Evolutionary conservation across 371 early-diverging fungal species (phyloP), one percentile per base, ranked within the genome.

Genomic region (Amoeboaphelidium protococcarum): DNA sequence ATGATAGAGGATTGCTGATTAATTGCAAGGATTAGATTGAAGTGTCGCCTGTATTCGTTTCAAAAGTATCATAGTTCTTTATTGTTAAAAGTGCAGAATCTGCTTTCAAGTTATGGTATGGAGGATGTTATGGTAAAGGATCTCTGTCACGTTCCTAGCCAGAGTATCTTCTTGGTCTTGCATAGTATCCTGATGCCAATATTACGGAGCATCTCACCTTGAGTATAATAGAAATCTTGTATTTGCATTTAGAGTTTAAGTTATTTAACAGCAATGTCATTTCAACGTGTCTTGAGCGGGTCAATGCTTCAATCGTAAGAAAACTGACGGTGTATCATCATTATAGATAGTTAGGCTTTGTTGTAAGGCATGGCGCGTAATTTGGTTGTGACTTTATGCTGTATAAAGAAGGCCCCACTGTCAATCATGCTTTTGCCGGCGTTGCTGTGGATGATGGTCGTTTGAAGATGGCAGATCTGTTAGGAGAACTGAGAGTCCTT

Each of bases 121-220:
- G 64, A 23, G 86, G 86, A 0, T 76, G 67, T 50, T 85, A 78
- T 65, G 86, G 85, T 27, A 87, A 87, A 55, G 88, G 82, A 2
- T 66, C 69, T 2, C 61, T 87, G 13, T 82, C 83, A 2, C 56
- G 88, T 40, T 71, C 82, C 45, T 70, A 80, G 22, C 73, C 84
- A 2, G 53, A 57, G 41, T 44, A 48, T 40, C 57, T 68, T 27
- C 57, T 52, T n/a, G 4, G 24, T 2, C 22, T 42, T 0, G 26
- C 6, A 24, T 26, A 26, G 50, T 20, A 20, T 42, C 25, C 22
- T 26, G 44, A 20, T 21, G 43, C 41, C 2, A 24, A 20, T 22
- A 53, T 52, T 20, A 23, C 53, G 20, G 58, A 55, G 45, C 42
- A 52, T 22, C 48, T 50, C 20, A 55, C 53, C 24, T 41, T 25